A percentile compares a stretch with the other conserved stretches of the same genome.
phyloP scores from a whole-genome alignment of 352 stramenopile species.

The Pilasporangium apinafurcum region DNA sequence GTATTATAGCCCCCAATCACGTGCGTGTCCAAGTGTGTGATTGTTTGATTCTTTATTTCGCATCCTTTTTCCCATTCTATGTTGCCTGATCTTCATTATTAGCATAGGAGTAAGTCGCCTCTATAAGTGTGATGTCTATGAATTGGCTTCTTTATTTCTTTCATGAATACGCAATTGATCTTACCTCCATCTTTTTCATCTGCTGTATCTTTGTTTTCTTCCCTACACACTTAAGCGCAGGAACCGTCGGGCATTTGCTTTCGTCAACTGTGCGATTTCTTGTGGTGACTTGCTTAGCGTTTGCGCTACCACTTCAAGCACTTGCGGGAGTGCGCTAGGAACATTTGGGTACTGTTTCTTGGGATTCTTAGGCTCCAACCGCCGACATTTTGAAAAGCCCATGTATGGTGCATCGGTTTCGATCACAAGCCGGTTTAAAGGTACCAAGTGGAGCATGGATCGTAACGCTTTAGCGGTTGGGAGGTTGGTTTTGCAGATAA shows the following conservation, averaged over 20 bases:
- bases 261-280: slow-evolving; percentile 56
- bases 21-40: too few species aligned
- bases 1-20: too few species aligned
- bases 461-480: slow-evolving; percentile 40
- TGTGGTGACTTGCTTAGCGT: slow-evolving; percentile 32
- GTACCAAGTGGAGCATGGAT: slow-evolving; percentile 49
- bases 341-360: slow-evolving; percentile 83
- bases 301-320: slow-evolving; percentile 50
- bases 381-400: slow-evolving; percentile 66
- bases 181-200: not conserved
- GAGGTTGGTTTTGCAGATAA: slow-evolving; percentile 81
- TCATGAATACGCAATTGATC: too few species aligned
- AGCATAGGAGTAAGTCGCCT: not conserved
- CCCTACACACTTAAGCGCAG: slow-evolving; percentile 30
- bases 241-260: slow-evolving; percentile 66
- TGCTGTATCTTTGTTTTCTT: too few species aligned
- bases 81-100: not conserved
- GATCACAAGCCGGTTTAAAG: slow-evolving; percentile 79
- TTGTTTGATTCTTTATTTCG: too few species aligned
- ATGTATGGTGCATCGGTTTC: slow-evolving; percentile 93
- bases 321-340: slow-evolving; percentile 47
- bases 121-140: not conserved
- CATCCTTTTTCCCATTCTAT: too few species aligned
- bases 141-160: not conserved
- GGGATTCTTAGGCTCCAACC: slow-evolving; percentile 13